Evolutionary conservation across 768 basidiomycete genomes (phyloP), one percentile per base, ranked within the genome.

Genomic region (Leccinum fibrillosum): DNA sequence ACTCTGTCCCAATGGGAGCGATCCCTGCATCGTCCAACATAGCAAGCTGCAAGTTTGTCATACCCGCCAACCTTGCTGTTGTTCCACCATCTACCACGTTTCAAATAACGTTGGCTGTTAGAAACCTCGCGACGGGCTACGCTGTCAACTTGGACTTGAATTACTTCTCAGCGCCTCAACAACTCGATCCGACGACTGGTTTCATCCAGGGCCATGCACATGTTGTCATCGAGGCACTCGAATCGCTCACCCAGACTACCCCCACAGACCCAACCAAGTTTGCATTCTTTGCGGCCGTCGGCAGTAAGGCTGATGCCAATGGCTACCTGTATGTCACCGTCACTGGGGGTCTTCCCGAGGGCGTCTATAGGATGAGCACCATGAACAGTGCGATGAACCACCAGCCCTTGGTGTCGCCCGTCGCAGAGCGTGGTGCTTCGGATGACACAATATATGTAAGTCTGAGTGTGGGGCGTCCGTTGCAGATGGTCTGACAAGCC

Each of bases 171-270:
- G 82, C 82, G 5, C 87, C 87, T 48, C 81, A 82, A 64, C 74
- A 82, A 57, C 68, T 82, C 44, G 72, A 81, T 66, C 52, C 65
- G 10, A 62, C 57, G 1, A 63, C 73, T 10, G 87, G 87, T 53
- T 62, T 76, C 42, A 78, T 89, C 64, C 66, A 80, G 56, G 89
- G 87, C 12, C 85, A 88, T 73, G 75, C 77, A 13, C 88, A 89
- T 65, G 70, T 88, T 64, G 84, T 85, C 44, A 74, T 89, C 54
- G 80, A 88, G 70, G 56, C 69, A 53, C 72, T 90, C 56, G 59
- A 66, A 15, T 74, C 79, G 13, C 70, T 87, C 53, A 72, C 72
- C 37, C 76, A 82, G 61, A 82, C 84, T 10, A 74, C 68, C 0
- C 76, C 82, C 2, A 77, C 76, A 15, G 70, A 86, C 69, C 79